Evolutionary conservation across 257 asterid genomes (phyloP).

Genomic region (Scutellaria baicalensis): DNA sequence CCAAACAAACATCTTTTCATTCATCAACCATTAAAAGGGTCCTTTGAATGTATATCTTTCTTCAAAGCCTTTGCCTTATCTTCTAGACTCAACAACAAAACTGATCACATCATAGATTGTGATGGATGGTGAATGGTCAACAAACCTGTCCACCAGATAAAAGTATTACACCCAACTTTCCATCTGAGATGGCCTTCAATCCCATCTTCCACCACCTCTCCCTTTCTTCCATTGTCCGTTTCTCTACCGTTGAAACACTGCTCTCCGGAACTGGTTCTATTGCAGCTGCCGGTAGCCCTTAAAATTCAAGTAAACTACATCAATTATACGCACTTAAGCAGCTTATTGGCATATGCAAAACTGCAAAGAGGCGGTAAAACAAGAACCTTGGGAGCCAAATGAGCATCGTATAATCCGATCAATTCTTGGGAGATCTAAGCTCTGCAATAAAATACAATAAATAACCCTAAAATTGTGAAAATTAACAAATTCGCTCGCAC

Average conservation of each 20-base stretch:
- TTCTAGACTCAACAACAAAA: not conserved
- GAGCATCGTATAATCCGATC: slow-evolving; percentile 90
- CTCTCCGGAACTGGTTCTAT: slow-evolving; percentile 87
- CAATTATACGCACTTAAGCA: not conserved
- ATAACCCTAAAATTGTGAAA: slow-evolving; percentile 6
- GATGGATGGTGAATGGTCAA: not conserved
- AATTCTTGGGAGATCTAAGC: slow-evolving; percentile 78
- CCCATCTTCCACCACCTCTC: slow-evolving; percentile 97
- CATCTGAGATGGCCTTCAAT: slow-evolving; percentile 73
- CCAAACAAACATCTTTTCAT: not conserved
- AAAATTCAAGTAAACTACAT: not conserved
- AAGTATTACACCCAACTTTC: slow-evolving; percentile 83
- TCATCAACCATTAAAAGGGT: not conserved
- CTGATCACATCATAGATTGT: not conserved
- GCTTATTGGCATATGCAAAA: slow-evolving; percentile 3
- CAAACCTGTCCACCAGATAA: slow-evolving; percentile 97
- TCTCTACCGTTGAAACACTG: slow-evolving; percentile 76
- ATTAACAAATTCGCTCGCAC: not conserved
- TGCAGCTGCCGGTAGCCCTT: slow-evolving; percentile 71
- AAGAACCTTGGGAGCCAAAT: slow-evolving; percentile 70
- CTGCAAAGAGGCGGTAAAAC: not conserved
- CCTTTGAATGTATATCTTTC: not conserved
- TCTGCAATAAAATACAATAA: slow-evolving; percentile 37
- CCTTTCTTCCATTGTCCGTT: slow-evolving; percentile 85
- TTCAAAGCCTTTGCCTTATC: not conserved